Base-by-base conservation (phyloP, 2,329 filamentous ascomycete genomes). In the Botrytis fabae region DNA sequence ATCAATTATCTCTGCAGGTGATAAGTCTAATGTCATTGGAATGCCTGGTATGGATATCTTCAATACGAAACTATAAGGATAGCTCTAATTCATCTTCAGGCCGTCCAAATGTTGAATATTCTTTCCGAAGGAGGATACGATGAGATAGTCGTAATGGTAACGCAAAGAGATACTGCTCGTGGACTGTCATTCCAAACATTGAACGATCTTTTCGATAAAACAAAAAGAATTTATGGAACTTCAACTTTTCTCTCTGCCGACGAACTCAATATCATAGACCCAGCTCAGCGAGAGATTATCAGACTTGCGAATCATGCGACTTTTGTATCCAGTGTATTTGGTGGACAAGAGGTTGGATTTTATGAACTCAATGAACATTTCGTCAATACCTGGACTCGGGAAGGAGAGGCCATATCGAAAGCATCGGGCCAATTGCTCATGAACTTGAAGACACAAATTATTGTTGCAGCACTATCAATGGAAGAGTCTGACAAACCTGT, bases 361-460 rank as follows among this genome's bases (percentile, higher is more conserved):
- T 87, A 86, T 66, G 87, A 91, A 75, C 81, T 91, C 61, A 89
- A 91, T 77, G 86, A 89, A 62, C 84, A 86, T 76, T 91, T 91
- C 78, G 82, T 91, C 38, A 86, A 90, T 62, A 88, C 88, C 0
- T 91, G 91, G 78, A 87, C 90, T 14, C 86, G 88, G 0, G 85
- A 89, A 71, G 87, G 88, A 38, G 85, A 85, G 54, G 84, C 87
- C 18, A 79, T 92, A 35, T 81, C 89, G 32, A 89, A 89, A 76
- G 87, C 86, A 74, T 88, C 90, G 77, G 88, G 87, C 2, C 85
- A 86, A 22, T 82, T 92, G 40, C 90, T 87, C 76, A 83, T 91
- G 22, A 89, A 91, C 75, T 81, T 92, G 28, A 92, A 92, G 81
- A 91, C 90, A 1, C 90, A 91, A 79, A 88, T 89, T 22, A 91